Conservation (phyloP, 2,329 filamentous ascomycete species). For the Davidsoniella virescens region DNA sequence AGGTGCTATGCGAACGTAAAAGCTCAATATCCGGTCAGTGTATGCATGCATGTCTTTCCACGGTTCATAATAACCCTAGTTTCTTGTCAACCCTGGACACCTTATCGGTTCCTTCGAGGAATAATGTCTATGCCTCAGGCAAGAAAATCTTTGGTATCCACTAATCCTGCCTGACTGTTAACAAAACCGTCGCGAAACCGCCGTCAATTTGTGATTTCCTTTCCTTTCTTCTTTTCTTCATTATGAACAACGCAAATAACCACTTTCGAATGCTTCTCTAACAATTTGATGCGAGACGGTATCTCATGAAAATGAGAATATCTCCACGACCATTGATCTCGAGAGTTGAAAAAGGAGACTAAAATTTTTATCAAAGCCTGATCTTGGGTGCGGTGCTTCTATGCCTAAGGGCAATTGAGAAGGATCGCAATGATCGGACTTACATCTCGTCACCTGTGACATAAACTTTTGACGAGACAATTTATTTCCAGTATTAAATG, state of each 20-base stretch:
- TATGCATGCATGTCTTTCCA: too few relatives aligned
- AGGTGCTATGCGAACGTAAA: too few relatives aligned
- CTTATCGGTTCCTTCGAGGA: too few relatives aligned
- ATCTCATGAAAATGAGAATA: slow-evolving; percentile 18
- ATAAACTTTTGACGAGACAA: neutral
- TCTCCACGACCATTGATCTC: slow-evolving; percentile 33
- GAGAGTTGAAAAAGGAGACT: slow-evolving; percentile 35
- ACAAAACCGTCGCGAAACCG: neutral
- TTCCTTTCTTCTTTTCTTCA: slow-evolving; percentile 19
- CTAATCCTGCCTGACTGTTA: neutral
- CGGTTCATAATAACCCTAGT: too few relatives aligned
- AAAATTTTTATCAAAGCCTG: slow-evolving; percentile 28
- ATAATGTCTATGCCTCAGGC: too few relatives aligned
- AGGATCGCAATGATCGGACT: slow-evolving; percentile 46
- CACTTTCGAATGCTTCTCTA: slow-evolving; percentile 24
- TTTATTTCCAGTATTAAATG: too few relatives aligned
- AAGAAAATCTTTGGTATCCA: too few relatives aligned
- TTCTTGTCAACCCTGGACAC: too few relatives aligned
- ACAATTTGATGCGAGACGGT: slow-evolving; percentile 29
- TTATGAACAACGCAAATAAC: slow-evolving; percentile 32
- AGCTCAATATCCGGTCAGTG: too few relatives aligned
- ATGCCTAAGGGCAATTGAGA: slow-evolving; percentile 28
- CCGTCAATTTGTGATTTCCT: slow-evolving; percentile 13
- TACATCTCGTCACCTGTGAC: slow-evolving; percentile 24
- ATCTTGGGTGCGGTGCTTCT: slow-evolving; percentile 44